Conservation (phyloP, 2,329 filamentous ascomycete species). For the Ophiosphaerella korrae region DNA sequence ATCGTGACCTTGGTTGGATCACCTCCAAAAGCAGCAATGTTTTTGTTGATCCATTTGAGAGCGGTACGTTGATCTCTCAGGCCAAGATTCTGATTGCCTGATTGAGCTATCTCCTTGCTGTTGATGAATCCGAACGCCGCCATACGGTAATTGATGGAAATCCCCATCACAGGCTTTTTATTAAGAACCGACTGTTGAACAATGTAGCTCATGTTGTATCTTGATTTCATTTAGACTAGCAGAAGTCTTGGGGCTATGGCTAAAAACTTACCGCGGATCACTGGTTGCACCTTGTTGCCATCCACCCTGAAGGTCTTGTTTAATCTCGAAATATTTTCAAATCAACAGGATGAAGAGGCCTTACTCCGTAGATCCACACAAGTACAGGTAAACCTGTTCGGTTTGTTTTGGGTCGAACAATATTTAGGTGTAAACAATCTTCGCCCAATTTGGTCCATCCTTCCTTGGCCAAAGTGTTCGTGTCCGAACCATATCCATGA, state of each 20-base stretch:
- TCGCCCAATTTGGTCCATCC: slow-evolving; percentile 34
- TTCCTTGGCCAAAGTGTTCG: slow-evolving; percentile 22
- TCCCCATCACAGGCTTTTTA: slow-evolving; percentile 37
- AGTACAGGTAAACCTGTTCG: slow-evolving; percentile 29
- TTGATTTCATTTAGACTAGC: not conserved
- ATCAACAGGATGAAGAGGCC: too few relatives aligned
- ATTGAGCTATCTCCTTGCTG: slow-evolving; percentile 45
- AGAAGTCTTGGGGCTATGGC: not conserved
- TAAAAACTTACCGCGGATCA: slow-evolving; percentile 30
- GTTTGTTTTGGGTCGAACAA: slow-evolving; percentile 29
- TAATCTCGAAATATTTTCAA: too few relatives aligned
- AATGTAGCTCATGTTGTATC: slow-evolving; percentile 41
- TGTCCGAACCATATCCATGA: slow-evolving; percentile 34
- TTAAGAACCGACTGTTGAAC: slow-evolving; percentile 38
- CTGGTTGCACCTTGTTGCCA: slow-evolving; percentile 41
- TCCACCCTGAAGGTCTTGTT: slow-evolving; percentile 17
- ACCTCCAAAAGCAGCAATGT: slow-evolving; percentile 61
- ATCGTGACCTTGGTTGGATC: slow-evolving; percentile 64
- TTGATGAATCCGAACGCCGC: slow-evolving; percentile 58
- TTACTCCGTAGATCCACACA: slow-evolving; percentile 39
- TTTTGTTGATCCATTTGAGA: slow-evolving; percentile 64
- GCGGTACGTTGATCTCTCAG: slow-evolving; percentile 66
- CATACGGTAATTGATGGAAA: slow-evolving; percentile 55
- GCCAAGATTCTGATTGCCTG: slow-evolving; percentile 54
- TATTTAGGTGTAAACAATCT: slow-evolving; percentile 55